phyloP scores from a whole-genome alignment of 2,329 filamentous ascomycete species.

The Fonsecaea monophora region DNA sequence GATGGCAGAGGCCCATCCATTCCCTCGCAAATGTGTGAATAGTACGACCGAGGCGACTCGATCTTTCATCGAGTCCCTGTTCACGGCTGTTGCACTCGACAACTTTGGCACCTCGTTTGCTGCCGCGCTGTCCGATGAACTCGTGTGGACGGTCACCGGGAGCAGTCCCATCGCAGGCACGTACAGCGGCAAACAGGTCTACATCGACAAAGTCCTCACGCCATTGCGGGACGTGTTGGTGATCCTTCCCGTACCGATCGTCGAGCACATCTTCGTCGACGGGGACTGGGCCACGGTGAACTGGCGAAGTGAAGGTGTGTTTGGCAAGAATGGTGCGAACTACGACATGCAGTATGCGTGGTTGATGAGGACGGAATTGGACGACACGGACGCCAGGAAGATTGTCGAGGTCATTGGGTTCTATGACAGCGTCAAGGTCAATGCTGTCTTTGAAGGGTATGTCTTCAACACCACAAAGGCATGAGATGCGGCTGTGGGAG shows the following conservation, averaged over 20 bases:
- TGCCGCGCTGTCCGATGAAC: conserved; percentile 23
- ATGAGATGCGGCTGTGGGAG: conserved; percentile 1
- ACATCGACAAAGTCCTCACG: conserved; percentile 30
- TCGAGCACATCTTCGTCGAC: conserved; percentile 31
- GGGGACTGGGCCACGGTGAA: conserved; percentile 27
- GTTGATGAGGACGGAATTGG: conserved; percentile 27
- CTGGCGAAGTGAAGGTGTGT: conserved; percentile 27
- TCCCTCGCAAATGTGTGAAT: neutral
- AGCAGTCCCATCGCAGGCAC: conserved; percentile 25
- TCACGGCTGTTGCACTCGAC: conserved; percentile 29
- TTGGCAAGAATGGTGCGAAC: conserved; percentile 29
- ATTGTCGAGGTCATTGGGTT: conserved; percentile 32
- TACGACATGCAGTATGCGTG: conserved; percentile 35
- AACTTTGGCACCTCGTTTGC: conserved; percentile 30
- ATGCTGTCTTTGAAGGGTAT: conserved; percentile 29
- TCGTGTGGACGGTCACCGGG: conserved; percentile 29
- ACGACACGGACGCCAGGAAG: conserved; percentile 17
- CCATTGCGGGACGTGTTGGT: conserved; percentile 28
- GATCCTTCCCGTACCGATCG: conserved; percentile 28
- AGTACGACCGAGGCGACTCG: conserved; percentile 23
- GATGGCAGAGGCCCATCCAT: conserved; percentile 21
- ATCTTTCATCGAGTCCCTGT: conserved; percentile 30
- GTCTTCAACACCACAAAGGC: conserved; percentile 17
- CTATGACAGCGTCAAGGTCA: conserved; percentile 30
- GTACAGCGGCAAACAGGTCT: conserved; percentile 28